phyloP scores from a whole-genome alignment of 73 alveolate genomes.

The Paraurostyla sp. region DNA sequence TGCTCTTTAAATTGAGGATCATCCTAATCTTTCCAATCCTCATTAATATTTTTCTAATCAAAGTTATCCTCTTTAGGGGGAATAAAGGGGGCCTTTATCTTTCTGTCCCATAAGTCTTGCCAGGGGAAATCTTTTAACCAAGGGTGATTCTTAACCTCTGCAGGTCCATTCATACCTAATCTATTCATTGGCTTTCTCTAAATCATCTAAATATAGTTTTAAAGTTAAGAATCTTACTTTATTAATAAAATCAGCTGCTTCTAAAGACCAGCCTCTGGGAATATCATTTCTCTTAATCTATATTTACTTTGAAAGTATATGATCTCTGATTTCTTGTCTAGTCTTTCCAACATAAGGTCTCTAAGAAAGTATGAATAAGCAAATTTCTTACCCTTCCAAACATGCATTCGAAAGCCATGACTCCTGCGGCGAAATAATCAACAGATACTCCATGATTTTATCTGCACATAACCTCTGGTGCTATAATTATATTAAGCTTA shows the following conservation, averaged over 20 bases:
- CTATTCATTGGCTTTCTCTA: conserved; percentile 93
- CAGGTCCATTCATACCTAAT: conserved; percentile 94
- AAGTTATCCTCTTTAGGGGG: conserved; percentile 77
- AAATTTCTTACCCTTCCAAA: conserved; percentile 59
- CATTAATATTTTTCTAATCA: conserved; percentile 73
- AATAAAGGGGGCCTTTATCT: conserved; percentile 84
- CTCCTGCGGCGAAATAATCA: conserved; percentile 79
- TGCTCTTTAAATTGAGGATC: conserved; percentile 37
- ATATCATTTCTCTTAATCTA: conserved; percentile 88
- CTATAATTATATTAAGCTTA: neutral
- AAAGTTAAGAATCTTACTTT: conserved; percentile 46
- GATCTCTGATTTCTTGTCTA: conserved; percentile 97
- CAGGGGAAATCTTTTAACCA: conserved; percentile 97
- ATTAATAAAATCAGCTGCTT: conserved; percentile 93
- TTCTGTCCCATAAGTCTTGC: conserved; percentile 85
- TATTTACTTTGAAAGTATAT: conserved; percentile 93
- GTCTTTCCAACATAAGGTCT: conserved; percentile 97
- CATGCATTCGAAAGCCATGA: conserved; percentile 79
- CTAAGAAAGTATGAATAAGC: neutral
- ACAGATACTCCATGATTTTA: conserved; percentile 73
- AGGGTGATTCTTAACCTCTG: conserved; percentile 96
- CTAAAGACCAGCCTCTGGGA: conserved; percentile 96
- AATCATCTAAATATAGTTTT: conserved; percentile 76
- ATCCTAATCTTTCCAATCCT: conserved; percentile 74
- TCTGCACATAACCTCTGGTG: conserved; percentile 85